Evolutionary conservation across 208 protist species (phyloP).

Genomic region (Trichomonas gallinae): DNA sequence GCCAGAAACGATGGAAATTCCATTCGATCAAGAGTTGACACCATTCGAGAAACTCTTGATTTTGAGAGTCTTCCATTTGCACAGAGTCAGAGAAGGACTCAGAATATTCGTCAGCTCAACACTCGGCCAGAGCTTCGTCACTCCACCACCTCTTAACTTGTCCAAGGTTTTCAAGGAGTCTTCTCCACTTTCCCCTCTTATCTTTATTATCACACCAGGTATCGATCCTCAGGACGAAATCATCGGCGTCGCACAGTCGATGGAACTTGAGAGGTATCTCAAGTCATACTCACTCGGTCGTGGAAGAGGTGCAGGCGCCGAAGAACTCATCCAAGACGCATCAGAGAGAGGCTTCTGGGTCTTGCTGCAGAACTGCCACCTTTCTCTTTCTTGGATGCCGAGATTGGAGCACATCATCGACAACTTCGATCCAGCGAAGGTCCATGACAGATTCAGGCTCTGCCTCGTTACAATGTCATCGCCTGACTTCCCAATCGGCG

Average conservation of each 20-base stretch:
- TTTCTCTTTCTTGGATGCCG: slow-evolving; percentile 82
- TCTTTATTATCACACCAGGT: slow-evolving; percentile 96
- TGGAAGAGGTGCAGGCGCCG: slow-evolving; percentile 85
- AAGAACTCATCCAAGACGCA: slow-evolving; percentile 65
- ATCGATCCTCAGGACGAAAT: slow-evolving; percentile 65
- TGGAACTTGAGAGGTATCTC: slow-evolving; percentile 73
- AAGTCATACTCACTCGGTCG: slow-evolving; percentile 89
- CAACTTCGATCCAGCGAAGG: slow-evolving; percentile 35
- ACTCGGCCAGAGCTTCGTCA: not conserved
- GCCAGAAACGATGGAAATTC: not conserved
- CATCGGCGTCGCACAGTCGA: slow-evolving; percentile 53
- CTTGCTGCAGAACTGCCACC: slow-evolving; percentile 93
- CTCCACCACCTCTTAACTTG: slow-evolving; percentile 56
- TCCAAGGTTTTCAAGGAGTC: slow-evolving; percentile 78
- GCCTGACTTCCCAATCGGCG: slow-evolving; percentile 68
- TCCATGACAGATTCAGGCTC: slow-evolving; percentile 70
- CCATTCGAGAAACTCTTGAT: slow-evolving; percentile 77
- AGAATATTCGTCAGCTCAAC: slow-evolving; percentile 26
- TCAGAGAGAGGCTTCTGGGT: slow-evolving; percentile 64
- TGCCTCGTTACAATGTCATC: slow-evolving; percentile 82
- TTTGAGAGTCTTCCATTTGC: slow-evolving; percentile 74
- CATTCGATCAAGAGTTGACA: not conserved
- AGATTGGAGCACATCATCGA: slow-evolving; percentile 73
- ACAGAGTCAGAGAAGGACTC: slow-evolving; percentile 77
- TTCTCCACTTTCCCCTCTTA: slow-evolving; percentile 75